A percentile compares a stretch with the other conserved stretches of the same genome.
Evolutionary conservation across 1,284 basidiomycete species (phyloP).

Genomic region (Cystobasidiaceae sp.): DNA sequence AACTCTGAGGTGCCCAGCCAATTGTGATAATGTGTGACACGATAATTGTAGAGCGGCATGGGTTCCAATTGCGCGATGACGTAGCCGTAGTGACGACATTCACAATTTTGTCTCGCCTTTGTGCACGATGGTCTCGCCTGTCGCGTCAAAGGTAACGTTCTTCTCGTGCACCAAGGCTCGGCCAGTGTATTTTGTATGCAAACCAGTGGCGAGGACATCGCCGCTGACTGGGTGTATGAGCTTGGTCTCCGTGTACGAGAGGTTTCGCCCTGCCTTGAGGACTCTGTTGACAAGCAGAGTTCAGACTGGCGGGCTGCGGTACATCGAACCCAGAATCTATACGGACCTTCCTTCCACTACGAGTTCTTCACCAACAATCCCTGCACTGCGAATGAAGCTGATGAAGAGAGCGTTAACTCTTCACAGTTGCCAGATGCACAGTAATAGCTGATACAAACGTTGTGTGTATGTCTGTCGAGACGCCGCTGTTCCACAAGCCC

Average conservation of each 20-base stretch:
- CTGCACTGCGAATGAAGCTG: slow-evolving; percentile 25
- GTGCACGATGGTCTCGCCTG: slow-evolving; percentile 5
- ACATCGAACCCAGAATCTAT: background rate
- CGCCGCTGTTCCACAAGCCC: slow-evolving; percentile 78
- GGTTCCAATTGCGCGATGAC: too few species aligned
- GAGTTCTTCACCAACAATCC: slow-evolving; percentile 10
- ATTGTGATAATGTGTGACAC: background rate
- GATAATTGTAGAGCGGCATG: too few species aligned
- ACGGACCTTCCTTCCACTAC: slow-evolving; percentile 13
- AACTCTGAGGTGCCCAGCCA: slow-evolving; percentile 4
- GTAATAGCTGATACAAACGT: slow-evolving; percentile 56
- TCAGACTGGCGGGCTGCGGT: background rate
- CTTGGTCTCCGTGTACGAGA: slow-evolving; percentile 33
- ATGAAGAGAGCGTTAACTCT: background rate
- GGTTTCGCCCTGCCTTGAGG: slow-evolving; percentile 10
- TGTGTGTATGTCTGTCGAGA: slow-evolving; percentile 78
- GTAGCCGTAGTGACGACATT: background rate
- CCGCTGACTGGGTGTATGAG: slow-evolving; percentile 36
- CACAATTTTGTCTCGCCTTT: background rate
- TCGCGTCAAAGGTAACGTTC: slow-evolving; percentile 20
- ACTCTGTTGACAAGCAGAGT: background rate
- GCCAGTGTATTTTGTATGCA: slow-evolving; percentile 26
- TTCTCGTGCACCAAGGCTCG: background rate
- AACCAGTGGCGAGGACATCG: slow-evolving; percentile 33
- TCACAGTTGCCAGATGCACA: background rate